Percentiles rank a stretch among this genome's conserved stretches.
These are phyloP conservation scores for Cyberlindnera samutprakarnensis DNA, from an alignment of 805 yeast species.

Conservation along the genomic window DNA sequence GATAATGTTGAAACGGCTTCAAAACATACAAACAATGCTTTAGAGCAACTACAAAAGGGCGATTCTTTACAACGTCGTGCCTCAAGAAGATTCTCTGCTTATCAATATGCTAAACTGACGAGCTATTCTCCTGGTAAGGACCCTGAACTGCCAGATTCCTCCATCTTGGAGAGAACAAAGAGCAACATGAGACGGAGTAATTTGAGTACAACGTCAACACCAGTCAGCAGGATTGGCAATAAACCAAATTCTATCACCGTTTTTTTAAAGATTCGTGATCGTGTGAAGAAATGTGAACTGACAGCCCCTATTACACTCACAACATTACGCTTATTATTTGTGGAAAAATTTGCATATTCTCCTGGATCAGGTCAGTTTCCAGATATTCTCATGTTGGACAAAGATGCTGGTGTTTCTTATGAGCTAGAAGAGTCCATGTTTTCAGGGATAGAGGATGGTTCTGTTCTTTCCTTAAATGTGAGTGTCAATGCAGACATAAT, in stretches of 20 bases:
- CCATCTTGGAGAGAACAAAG: slow-evolving; percentile 12
- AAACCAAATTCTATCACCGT: slow-evolving; percentile 16
- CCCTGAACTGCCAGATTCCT: slow-evolving; percentile 22
- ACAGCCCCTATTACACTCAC: slow-evolving; percentile 27
- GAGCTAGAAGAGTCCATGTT: slow-evolving; percentile 70
- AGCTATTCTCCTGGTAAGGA: slow-evolving; percentile 31
- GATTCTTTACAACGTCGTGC: slow-evolving; percentile 87
- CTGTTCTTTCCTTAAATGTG: slow-evolving; percentile 52
- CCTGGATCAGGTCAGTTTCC: slow-evolving; percentile 72
- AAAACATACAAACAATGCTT: slow-evolving; percentile 40
- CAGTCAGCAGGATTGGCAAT: neutral
- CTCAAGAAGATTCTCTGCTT: slow-evolving; percentile 88
- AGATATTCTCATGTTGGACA: slow-evolving; percentile 65
- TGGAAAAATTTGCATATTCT: slow-evolving; percentile 81
- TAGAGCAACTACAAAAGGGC: slow-evolving; percentile 72
- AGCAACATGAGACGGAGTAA: slow-evolving; percentile 9
- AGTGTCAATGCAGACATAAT: slow-evolving; percentile 24
- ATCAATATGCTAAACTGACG: slow-evolving; percentile 75
- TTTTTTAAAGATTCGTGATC: slow-evolving; percentile 43
- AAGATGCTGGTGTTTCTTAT: slow-evolving; percentile 51
- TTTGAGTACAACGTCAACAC: neutral
- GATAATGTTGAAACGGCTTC: neutral
- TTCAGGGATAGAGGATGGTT: slow-evolving; percentile 51
- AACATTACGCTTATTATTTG: slow-evolving; percentile 61
- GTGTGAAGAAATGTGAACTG: slow-evolving; percentile 44